Evolutionary conservation across 495 filamentous ascomycete species (phyloP), one percentile per base, ranked within the genome.

Genomic region (Sabuloglossum arenarium): DNA sequence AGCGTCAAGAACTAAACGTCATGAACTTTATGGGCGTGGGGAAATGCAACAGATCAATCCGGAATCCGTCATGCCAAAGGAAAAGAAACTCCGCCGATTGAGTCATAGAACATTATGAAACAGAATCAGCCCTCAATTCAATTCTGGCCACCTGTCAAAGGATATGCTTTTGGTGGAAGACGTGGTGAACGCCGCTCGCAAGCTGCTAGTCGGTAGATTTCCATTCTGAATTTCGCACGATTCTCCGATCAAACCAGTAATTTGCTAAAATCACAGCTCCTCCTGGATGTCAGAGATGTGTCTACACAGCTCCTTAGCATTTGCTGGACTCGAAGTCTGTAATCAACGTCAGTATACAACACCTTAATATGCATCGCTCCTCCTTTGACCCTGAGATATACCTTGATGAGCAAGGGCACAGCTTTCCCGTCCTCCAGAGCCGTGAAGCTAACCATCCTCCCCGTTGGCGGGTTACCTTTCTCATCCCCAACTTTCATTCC

Each of bases 391-490:
- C 5, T 8, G 21, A 21, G n/a, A 37, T 74, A 59, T 72, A 88
- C 87, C 71, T 84, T 86, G 27, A 91, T 68, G 60, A 85, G 73
- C 47, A 87, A 71, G 62, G 79, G 75, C 27, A 78, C 68, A 43
- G 74, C 71, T 56, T 70, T 74, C 9, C 73, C 72, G 21, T 78
- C 73, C 58, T 78, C 81, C 51, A 82, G 73, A 58, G 81, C 78
- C 21, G 79, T 72, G 59, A 83, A 75, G 43, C 77, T 67, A 51
- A 82, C 73, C 53, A 77, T 74, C 59, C 78, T 84, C 23, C 62
- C 64, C 32, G 67, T 66, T 6, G 74, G 75, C 56, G 70, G 63
- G 3, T 71, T 70, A 55, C 77, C 77, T 27, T 65, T 61, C 12
- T 64, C 58, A 55, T 85, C 79, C 30, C 84, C 79, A 61, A 85